Evolutionary conservation across 2,329 filamentous ascomycete species (phyloP).

Genomic region (Huntiella omanensis): DNA sequence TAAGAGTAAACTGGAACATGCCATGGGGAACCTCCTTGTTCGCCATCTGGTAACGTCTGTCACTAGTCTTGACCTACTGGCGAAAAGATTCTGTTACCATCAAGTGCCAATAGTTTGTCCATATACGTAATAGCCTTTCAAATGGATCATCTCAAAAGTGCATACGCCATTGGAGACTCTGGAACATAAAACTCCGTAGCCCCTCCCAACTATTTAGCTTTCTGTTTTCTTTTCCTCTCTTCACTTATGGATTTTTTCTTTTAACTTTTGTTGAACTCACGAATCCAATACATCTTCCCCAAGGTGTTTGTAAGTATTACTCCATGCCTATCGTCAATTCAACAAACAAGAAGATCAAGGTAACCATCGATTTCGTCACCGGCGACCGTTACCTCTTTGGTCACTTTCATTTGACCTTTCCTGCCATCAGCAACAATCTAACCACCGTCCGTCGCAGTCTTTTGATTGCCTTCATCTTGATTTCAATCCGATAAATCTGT

Average conservation of each 20-base stretch:
- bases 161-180: too few species aligned
- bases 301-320: neutral
- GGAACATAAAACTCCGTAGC: neutral
- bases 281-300: neutral
- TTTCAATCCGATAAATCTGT: neutral
- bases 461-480: constrained; percentile 12
- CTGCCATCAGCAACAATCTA: too few species aligned
- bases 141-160: too few species aligned
- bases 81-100: too few species aligned
- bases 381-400: too few species aligned
- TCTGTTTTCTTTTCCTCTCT: constrained; percentile 20
- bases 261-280: neutral
- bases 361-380: neutral
- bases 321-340: neutral
- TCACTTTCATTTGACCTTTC: too few species aligned
- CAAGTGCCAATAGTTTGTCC: too few species aligned
- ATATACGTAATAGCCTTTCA: too few species aligned
- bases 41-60: too few species aligned
- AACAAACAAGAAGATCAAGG: neutral
- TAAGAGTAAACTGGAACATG: too few species aligned
- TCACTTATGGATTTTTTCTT: constrained; percentile 29
- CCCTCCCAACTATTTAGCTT: neutral
- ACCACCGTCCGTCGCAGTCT: constrained; percentile 18
- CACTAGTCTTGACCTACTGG: too few species aligned
- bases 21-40: too few species aligned